A percentile compares a stretch with the other conserved stretches of the same genome.
phyloP scores from a whole-genome alignment of 2,329 filamentous ascomycete species.

The Scopulariopsis brevicaulis region DNA sequence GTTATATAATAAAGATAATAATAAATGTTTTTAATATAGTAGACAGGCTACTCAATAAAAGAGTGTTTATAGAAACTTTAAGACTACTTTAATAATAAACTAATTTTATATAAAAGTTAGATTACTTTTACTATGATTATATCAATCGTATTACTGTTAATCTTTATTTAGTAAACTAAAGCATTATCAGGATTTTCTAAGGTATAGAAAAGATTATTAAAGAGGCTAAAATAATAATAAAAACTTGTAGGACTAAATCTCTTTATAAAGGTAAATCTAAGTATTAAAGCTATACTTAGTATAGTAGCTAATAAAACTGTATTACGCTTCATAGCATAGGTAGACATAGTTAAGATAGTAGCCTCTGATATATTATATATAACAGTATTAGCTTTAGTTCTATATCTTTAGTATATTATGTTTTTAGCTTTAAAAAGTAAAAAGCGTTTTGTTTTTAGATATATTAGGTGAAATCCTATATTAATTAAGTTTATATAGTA shows the following conservation, averaged over 20 bases:
- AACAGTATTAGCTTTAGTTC: neutral
- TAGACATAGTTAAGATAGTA: neutral
- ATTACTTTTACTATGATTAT: neutral
- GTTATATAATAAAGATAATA: no score
- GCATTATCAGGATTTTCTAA: slow-evolving; percentile 3
- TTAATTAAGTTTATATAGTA: neutral
- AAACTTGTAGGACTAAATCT: no score
- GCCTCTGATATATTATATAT: neutral
- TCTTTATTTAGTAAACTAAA: neutral
- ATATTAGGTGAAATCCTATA: no score
- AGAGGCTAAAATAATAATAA: slow-evolving; percentile 1
- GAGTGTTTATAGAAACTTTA: neutral
- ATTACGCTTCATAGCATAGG: neutral
- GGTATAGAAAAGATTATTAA: neutral
- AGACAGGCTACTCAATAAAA: neutral
- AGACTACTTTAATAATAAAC: neutral
- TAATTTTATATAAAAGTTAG: neutral
- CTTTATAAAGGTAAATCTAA: no score
- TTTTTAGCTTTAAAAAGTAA: no score
- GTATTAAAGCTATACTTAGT: neutral
- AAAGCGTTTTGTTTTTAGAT: neutral
- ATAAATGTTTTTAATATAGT: neutral
- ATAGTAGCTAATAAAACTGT: neutral
- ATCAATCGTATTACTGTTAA: neutral
- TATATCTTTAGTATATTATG: neutral